phyloP scores from a whole-genome alignment of 1,139 yeast genomes.

The Eremothecium coryli region DNA sequence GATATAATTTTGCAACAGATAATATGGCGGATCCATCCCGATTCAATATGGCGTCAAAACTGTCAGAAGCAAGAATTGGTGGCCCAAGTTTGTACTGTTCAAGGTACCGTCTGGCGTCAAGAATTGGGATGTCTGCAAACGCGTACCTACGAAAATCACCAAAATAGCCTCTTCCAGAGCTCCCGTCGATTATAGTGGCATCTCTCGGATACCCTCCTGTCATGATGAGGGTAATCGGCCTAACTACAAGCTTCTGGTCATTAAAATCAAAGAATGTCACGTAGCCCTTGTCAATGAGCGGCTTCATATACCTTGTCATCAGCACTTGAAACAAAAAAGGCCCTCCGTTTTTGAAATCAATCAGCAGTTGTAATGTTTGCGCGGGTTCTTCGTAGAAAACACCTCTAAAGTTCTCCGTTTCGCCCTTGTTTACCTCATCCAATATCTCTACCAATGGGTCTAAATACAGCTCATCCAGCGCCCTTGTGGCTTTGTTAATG shows the following conservation, averaged over 20 bases:
- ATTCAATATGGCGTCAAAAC: too few species aligned
- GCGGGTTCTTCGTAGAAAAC: constrained; percentile 37
- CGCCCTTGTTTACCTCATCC: constrained; percentile 31
- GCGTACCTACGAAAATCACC: constrained; percentile 24
- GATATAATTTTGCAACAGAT: too few species aligned
- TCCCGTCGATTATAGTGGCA: constrained; percentile 12
- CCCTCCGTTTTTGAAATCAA: constrained; percentile 41
- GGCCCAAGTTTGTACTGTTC: too few species aligned
- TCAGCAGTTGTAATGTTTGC: constrained; percentile 36
- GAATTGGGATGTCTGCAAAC: constrained; percentile 33
- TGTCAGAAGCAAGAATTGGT: constrained; percentile 19
- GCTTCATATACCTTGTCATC: constrained; percentile 29
- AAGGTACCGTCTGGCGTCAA: too few species aligned
- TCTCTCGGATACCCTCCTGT: constrained; percentile 36
- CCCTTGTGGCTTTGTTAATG: constrained; percentile 35
- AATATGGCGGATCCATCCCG: too few species aligned
- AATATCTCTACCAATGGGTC: constrained; percentile 43
- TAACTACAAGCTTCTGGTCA: constrained; percentile 25
- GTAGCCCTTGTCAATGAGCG: constrained; percentile 33
- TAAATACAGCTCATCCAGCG: constrained; percentile 45
- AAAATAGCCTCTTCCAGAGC: constrained; percentile 14
- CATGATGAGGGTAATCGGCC: constrained; percentile 39
- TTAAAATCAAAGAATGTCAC: constrained; percentile 31
- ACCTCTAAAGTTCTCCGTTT: constrained; percentile 25
- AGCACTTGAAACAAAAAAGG: constrained; percentile 31